Base-by-base conservation (phyloP, 352 stramenopile species). In the Globisporangium paddicum region DNA sequence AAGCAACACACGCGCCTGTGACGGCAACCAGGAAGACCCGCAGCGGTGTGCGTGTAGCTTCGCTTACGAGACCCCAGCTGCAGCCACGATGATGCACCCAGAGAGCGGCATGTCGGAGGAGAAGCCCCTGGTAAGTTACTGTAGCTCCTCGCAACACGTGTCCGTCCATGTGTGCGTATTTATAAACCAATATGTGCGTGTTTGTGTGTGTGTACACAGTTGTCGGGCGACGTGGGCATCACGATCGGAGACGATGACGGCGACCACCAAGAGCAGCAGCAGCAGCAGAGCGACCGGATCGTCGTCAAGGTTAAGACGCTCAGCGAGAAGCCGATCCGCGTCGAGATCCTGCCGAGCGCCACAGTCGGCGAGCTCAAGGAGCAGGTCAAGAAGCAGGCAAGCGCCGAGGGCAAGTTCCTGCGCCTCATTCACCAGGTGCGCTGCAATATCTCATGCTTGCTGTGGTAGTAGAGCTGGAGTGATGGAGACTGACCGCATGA, bases 291-390 rank as follows among this genome's bases (percentile, higher is more conserved):
- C 48, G 75, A 69, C 11, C 65, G 65, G 50, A 74, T 92, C 52
- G 58, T 89, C 58, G 59, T 95, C 19, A 91, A 90, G 67, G 70
- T 95, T 38, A 95, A 95, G 70, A 95, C 86, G 60, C 71, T 95
- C 18, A 93, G 76, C 45, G 86, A 95, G 58, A 95, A 93, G 72
- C 83, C 86, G 34, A 71, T 95, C 42, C 71, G 75, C 23, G 68
- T 95, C 45, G 86, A 95, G 63, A 89, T 95, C 50, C 40, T 62
- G n/a, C 62, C 75, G 1, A 78, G 63, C 13, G 80, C 81, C 19
- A 77, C 63, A 2, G 75, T 95, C 9, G 83, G 66, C 10, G 82
- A 90, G 49, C 67, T 93, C 5, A 93, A 93, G 64, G 81, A 91
- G 37, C 61, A 72, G 13, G 76, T 93, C 56, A 90, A 93, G 78